These are phyloP conservation scores for Fusarium acutatum DNA, from an alignment of 2,329 filamentous ascomycete genomes.

Conservation along the genomic window DNA sequence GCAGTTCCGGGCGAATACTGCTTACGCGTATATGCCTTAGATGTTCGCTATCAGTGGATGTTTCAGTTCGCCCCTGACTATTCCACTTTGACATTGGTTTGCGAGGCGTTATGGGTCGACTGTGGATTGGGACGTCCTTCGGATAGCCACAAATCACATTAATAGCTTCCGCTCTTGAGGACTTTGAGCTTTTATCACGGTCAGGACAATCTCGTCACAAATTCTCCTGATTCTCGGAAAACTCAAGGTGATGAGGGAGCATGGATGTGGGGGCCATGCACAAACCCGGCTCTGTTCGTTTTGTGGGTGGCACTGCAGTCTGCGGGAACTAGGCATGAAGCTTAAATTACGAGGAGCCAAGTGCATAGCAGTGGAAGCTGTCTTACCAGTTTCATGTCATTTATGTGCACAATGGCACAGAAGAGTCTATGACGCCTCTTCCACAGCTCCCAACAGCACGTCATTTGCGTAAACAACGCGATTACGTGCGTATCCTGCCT, in stretches of 20 bases:
- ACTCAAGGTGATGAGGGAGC: neutral
- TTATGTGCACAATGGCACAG: neutral
- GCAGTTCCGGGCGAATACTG: neutral
- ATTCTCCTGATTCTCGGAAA: neutral
- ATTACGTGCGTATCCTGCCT: neutral
- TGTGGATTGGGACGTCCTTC: neutral
- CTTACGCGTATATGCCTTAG: neutral
- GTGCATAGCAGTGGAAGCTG: neutral
- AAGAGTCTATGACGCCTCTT: neutral
- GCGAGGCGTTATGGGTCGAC: neutral
- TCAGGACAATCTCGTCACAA: neutral
- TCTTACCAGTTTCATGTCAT: neutral
- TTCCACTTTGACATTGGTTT: constrained; percentile 5
- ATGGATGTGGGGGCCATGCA: neutral
- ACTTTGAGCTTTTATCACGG: neutral
- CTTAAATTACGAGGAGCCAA: neutral
- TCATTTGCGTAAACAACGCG: neutral
- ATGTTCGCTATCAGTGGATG: neutral
- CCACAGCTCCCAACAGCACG: neutral
- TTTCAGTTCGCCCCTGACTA: neutral
- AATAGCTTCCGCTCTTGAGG: neutral
- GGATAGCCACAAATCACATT: neutral
- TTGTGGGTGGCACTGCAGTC: neutral
- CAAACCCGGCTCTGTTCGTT: neutral
- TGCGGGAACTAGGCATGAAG: neutral